Conservation (phyloP, 345 rosid genomes). For the Syzygium grande region DNA sequence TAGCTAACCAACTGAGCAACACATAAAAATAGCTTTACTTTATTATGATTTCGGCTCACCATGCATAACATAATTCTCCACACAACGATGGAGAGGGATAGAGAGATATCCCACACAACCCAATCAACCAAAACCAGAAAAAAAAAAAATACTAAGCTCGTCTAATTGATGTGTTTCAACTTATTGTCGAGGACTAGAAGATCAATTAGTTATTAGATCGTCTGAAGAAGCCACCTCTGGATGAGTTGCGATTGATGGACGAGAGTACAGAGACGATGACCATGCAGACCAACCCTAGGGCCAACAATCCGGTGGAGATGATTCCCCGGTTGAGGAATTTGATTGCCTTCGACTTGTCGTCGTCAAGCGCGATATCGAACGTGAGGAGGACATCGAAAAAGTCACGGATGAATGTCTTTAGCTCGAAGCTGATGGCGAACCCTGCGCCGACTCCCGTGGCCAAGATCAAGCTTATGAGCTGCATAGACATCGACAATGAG, state of each 20-base stretch:
- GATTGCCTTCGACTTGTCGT: not conserved
- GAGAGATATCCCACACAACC: not conserved
- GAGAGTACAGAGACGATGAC: constrained; percentile 13
- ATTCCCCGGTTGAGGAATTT: constrained; percentile 8
- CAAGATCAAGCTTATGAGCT: constrained; percentile 17
- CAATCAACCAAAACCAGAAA: not conserved
- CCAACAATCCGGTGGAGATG: constrained; percentile 4
- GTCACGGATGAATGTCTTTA: not conserved
- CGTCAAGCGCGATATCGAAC: not conserved
- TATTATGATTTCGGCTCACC: not conserved
- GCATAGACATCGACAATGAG: not conserved
- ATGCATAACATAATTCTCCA: not conserved
- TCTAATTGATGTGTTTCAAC: not conserved
- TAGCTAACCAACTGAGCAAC: not conserved
- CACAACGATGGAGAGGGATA: not conserved
- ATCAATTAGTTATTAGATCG: not conserved
- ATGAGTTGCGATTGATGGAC: constrained; percentile 3
- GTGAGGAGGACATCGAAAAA: not conserved
- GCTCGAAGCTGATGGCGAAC: constrained; percentile 9
- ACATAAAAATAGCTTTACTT: not conserved
- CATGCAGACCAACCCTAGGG: constrained; percentile 9
- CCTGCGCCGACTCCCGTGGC: constrained; percentile 22
- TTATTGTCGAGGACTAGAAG: not conserved
- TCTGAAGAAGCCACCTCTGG: not conserved
- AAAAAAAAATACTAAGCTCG: not conserved